Evolutionary conservation across 345 rosid species (phyloP).

Genomic region (Populus ilicifolia): DNA sequence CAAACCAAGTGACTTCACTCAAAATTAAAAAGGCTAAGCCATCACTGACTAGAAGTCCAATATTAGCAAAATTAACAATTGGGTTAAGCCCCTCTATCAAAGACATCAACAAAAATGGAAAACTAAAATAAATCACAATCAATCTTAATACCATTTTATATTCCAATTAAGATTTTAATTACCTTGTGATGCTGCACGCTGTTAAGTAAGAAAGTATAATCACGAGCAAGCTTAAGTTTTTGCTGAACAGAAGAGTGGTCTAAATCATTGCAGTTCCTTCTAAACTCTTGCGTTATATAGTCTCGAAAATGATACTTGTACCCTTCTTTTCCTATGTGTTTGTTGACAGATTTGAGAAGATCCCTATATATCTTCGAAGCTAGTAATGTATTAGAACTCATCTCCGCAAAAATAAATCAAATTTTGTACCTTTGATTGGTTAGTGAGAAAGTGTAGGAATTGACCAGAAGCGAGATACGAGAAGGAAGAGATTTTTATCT

Average conservation of each 20-base stretch:
- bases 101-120: not conserved
- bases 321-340: slow-evolving; percentile 73
- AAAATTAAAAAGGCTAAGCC: not conserved
- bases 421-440: not conserved
- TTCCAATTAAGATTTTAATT: not conserved
- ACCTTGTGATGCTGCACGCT: slow-evolving; percentile 89
- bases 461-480: not conserved
- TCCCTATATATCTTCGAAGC: slow-evolving; percentile 57
- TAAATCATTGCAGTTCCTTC: slow-evolving; percentile 32
- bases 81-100: not conserved
- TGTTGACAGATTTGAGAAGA: slow-evolving; percentile 64
- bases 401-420: slow-evolving; percentile 17
- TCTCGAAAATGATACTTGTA: slow-evolving; percentile 65
- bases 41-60: not conserved
- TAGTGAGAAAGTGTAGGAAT: not conserved
- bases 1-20: not conserved
- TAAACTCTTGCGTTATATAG: slow-evolving; percentile 51
- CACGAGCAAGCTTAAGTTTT: slow-evolving; percentile 60
- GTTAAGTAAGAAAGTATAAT: slow-evolving; percentile 59
- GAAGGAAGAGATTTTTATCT: not conserved
- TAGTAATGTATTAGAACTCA: slow-evolving; percentile 43
- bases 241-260: slow-evolving; percentile 38
- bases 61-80: not conserved
- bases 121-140: not conserved
- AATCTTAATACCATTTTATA: not conserved